These are phyloP conservation scores for Elaeis oleifera DNA, from an alignment of 202 grass and related monocot genomes.

Conservation along the genomic window DNA sequence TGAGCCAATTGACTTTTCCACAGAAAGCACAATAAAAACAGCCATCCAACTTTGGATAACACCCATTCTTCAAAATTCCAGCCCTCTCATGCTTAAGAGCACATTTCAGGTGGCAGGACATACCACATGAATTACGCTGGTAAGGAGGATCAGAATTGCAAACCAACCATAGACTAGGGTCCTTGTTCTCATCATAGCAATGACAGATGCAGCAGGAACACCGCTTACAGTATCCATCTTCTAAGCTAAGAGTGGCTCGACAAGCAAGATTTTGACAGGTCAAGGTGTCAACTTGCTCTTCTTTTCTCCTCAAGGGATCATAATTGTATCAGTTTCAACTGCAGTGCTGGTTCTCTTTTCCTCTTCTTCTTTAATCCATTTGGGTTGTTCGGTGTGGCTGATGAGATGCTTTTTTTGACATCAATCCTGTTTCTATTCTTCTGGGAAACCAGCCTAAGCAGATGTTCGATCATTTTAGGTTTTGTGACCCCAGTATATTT, in stretches of 20 bases:
- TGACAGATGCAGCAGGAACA: constrained; percentile 87
- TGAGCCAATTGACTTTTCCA: constrained; percentile 73
- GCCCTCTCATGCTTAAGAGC: constrained; percentile 72
- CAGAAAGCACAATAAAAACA: constrained; percentile 73
- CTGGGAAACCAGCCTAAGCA: constrained; percentile 67
- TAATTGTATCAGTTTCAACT: constrained; percentile 26
- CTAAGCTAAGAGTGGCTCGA: constrained; percentile 45
- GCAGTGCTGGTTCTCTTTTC: constrained; percentile 32
- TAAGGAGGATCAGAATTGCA: constrained; percentile 84
- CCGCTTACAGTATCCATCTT: constrained; percentile 74
- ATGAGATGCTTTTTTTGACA: constrained; percentile 5
- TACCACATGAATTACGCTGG: constrained; percentile 50
- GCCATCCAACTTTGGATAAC: constrained; percentile 54
- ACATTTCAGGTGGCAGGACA: constrained; percentile 81
- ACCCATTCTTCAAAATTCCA: constrained; percentile 52
- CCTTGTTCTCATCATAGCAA: constrained; percentile 90
- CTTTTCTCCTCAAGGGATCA: constrained; percentile 26
- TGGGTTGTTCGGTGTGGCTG: constrained; percentile 22
- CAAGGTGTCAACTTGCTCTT: constrained; percentile 27
- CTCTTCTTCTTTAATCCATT: constrained; percentile 35
- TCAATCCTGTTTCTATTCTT: constrained; percentile 35
- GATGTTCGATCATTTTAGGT: constrained; percentile 81
- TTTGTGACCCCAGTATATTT: constrained; percentile 84
- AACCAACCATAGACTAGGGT: constrained; percentile 86
- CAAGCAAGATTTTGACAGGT: constrained; percentile 80